phyloP scores from a whole-genome alignment of 352 stramenopile genomes.

The Aphanomyces stellatus region DNA sequence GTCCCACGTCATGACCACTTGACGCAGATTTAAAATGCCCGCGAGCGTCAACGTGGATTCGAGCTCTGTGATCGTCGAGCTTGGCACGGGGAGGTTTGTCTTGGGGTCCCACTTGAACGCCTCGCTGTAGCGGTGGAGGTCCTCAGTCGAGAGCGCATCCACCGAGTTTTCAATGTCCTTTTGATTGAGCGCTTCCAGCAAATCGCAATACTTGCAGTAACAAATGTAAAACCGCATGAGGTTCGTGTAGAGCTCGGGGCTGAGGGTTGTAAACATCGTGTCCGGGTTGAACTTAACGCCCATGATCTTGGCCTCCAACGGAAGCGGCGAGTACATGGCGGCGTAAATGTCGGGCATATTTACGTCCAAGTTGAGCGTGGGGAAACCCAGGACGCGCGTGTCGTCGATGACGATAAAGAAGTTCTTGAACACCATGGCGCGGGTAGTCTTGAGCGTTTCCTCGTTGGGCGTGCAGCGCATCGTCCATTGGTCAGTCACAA shows the following conservation, averaged over 20 bases:
- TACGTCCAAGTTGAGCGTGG: slow-evolving; percentile 7
- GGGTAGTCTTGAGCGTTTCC: slow-evolving; percentile 12
- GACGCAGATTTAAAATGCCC: neutral
- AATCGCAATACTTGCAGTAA: slow-evolving; percentile 8
- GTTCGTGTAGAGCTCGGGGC: slow-evolving; percentile 5
- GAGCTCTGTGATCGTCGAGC: neutral
- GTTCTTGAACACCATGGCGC: slow-evolving; percentile 3
- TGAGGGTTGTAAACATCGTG: slow-evolving; percentile 9
- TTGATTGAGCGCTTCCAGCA: neutral
- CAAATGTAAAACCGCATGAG: slow-evolving; percentile 19
- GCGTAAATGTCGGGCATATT: slow-evolving; percentile 16
- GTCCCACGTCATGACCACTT: neutral
- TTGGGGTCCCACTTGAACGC: slow-evolving; percentile 17
- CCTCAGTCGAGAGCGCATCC: neutral
- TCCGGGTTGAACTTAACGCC: neutral
- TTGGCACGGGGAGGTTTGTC: neutral
- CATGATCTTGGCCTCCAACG: slow-evolving; percentile 8
- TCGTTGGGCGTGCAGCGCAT: slow-evolving; percentile 6
- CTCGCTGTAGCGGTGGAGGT: neutral
- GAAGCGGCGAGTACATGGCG: slow-evolving; percentile 13
- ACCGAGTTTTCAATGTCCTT: neutral
- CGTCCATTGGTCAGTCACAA: neutral
- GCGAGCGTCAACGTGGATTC: neutral
- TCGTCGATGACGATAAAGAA: neutral
- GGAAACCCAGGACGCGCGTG: slow-evolving; percentile 7